Percentiles rank a stretch among this genome's conserved stretches.
Evolutionary conservation across 1,284 basidiomycete species (phyloP).

Genomic region (Microbotryum intermedium): DNA sequence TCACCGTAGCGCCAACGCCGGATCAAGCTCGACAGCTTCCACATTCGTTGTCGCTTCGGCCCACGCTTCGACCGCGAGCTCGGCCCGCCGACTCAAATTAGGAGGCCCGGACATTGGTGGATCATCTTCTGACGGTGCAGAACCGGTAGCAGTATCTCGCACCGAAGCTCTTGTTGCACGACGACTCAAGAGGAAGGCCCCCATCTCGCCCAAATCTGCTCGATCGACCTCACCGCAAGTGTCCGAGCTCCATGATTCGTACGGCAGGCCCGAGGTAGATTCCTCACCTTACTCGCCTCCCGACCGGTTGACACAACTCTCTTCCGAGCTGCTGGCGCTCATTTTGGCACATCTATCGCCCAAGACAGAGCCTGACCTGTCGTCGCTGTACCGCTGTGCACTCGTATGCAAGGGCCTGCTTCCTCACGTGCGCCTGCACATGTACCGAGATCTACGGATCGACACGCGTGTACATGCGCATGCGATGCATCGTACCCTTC

Average conservation of each 20-base stretch:
- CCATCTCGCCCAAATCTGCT: background rate
- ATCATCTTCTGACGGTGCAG: background rate
- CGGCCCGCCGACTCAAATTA: background rate
- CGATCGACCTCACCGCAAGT: background rate
- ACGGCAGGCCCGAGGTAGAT: background rate
- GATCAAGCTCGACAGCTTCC: background rate
- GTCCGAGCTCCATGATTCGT: background rate
- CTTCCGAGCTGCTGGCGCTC: conserved; percentile 18
- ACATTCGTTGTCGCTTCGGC: background rate
- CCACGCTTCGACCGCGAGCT: background rate
- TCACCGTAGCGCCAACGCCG: too few relatives aligned
- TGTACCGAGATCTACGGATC: conserved; percentile 20
- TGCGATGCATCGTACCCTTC: conserved; percentile 23
- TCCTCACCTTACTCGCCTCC: background rate
- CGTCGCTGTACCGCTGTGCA: conserved; percentile 5
- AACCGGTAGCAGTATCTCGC: background rate
- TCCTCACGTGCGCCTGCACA: conserved; percentile 9
- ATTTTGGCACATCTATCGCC: conserved; percentile 18
- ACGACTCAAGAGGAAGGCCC: background rate
- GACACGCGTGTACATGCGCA: conserved; percentile 26
- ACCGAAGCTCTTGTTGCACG: too few relatives aligned
- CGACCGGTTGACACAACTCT: conserved; percentile 18
- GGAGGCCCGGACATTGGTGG: background rate
- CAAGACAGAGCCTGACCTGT: conserved; percentile 2
- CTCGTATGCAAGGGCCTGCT: conserved; percentile 9